Evolutionary conservation across 106 monocot genomes (phyloP), one percentile per base, ranked within the genome.

Genomic region (Ottelia alismoides): DNA sequence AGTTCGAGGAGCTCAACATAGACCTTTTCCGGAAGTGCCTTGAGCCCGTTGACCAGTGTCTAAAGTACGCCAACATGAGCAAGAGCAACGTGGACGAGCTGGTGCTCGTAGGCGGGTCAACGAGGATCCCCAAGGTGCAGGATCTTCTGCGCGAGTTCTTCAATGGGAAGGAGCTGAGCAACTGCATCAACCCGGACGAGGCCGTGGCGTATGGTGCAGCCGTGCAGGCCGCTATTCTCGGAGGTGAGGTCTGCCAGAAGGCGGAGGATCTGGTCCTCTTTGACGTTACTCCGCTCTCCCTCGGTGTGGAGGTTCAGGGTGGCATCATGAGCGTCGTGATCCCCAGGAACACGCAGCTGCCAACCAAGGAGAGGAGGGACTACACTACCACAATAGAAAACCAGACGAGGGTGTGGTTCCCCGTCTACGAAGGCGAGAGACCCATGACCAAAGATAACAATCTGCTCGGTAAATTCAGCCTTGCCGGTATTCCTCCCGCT

Each of bases 331-430:
- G 3, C 12, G 20, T 49, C 9, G 6, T 49, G 11, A 49, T 49
- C 48, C 77, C 82, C 5, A 51, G 82, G 49, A 82, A 77, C 63
- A 82, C 82, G 44, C 70, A 77, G 22, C 67, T 82, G 14, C 82
- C 82, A 1, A 71, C 77, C 49, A 77, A 71, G 48, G 77, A 82
- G 63, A 70, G 73, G 58, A 73, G 75, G 49, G 54, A 66, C 31
- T 82, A 77, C 74, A 70, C 70, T 20, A 82, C 82, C 14, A 63
- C 67, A 53, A 40, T 61, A 6, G 81, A 82, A 43, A 66, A 82
- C 57, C 76, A 82, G 58, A 72, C 81, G 9, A 69, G 65, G 21
- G 81, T 73, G 19, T 19, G 65, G 27, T 65, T 82, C 61, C 72
- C 71, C 49, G 78, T 78, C 16, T 77, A 56, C 50, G 77, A 80